Evolutionary conservation across 2,329 filamentous ascomycete genomes (phyloP).

Genomic region (Pezicula neosporulosa): DNA sequence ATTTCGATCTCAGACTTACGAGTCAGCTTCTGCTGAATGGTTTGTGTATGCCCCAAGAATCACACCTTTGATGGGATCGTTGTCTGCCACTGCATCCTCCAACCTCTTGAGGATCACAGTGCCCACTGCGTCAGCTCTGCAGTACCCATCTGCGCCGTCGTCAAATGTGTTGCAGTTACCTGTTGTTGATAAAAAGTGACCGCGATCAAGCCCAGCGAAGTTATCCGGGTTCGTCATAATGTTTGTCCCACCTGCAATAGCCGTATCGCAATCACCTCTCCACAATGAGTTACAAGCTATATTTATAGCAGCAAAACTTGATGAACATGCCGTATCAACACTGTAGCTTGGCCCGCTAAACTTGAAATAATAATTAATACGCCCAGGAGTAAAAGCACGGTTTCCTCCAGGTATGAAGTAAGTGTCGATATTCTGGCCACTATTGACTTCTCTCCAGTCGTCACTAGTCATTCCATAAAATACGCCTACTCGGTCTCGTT

Average conservation of each 20-base stretch:
- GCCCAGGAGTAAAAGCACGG: slow-evolving; percentile 17
- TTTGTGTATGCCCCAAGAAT: slow-evolving; percentile 76
- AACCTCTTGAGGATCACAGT: slow-evolving; percentile 47
- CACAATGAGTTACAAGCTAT: slow-evolving; percentile 36
- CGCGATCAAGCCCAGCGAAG: slow-evolving; percentile 36
- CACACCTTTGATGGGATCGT: slow-evolving; percentile 44
- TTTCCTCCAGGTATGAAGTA: slow-evolving; percentile 9
- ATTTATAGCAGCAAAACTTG: slow-evolving; percentile 50
- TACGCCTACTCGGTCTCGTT: slow-evolving; percentile 35
- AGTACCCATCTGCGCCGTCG: slow-evolving; percentile 48
- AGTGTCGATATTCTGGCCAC: slow-evolving; percentile 9
- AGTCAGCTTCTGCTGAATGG: slow-evolving; percentile 76
- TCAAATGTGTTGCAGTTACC: slow-evolving; percentile 48
- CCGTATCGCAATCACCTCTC: slow-evolving; percentile 11
- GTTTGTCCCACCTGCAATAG: slow-evolving; percentile 15
- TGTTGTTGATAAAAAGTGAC: slow-evolving; percentile 34
- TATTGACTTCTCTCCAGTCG: slow-evolving; percentile 15
- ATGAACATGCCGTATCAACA: slow-evolving; percentile 48
- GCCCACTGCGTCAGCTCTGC: slow-evolving; percentile 46
- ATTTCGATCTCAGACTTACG: too few species aligned
- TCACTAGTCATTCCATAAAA: slow-evolving; percentile 16
- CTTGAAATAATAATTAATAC: slow-evolving; percentile 25
- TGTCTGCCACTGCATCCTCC: slow-evolving; percentile 45
- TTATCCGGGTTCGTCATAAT: slow-evolving; percentile 16
- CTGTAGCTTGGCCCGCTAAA: slow-evolving; percentile 6